Base-by-base conservation (phyloP, 305 asterid genomes). In the Striga hermonthica region DNA sequence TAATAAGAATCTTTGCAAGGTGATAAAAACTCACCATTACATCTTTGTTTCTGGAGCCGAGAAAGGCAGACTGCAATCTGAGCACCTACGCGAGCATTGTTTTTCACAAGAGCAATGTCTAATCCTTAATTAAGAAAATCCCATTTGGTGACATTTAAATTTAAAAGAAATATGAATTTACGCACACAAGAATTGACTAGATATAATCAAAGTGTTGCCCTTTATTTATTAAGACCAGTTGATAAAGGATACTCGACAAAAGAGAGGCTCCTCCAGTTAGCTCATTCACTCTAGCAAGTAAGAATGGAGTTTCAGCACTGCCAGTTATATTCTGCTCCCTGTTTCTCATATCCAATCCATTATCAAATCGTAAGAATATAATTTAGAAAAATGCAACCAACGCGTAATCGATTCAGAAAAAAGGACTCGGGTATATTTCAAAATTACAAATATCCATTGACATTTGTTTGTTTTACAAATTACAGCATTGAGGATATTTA, bases 241-340 rank as follows among this genome's bases (percentile, higher is more conserved):
- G 57, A 50, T 41, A 74, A 73, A 78, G 97, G 79, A 92, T 89
- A 92, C 96, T 93, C 59, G 98, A 84, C 70, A 86, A 78, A 72
- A 93, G 95, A 70, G 98, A 93, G 57, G 89, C 84, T 78, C 97
- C 98, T 13, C 88, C 91, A 28, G 98, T 92, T 53, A 87, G 87
- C 82, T 92, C 90, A 57, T 80, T 89, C 65, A 92, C 97, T 74
- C 90, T 81, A 66, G 88, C 83, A 70, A 92, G 98, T 78, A 92
- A 79, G 79, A 89, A 92, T 1, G 98, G 98, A 60, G 98, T 92
- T 84, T 87, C 95, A 3, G 90, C 85, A 73, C 80, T 89, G 69
- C 98, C 98, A 16, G 72, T 82, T 37, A 92, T 79, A 75, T 84
- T 75, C 73, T 86, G 86, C 77, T 87, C 97, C 79, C 97, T 91